phyloP scores from a whole-genome alignment of 2,329 filamentous ascomycete species.

The Coniochaeta sp. region DNA sequence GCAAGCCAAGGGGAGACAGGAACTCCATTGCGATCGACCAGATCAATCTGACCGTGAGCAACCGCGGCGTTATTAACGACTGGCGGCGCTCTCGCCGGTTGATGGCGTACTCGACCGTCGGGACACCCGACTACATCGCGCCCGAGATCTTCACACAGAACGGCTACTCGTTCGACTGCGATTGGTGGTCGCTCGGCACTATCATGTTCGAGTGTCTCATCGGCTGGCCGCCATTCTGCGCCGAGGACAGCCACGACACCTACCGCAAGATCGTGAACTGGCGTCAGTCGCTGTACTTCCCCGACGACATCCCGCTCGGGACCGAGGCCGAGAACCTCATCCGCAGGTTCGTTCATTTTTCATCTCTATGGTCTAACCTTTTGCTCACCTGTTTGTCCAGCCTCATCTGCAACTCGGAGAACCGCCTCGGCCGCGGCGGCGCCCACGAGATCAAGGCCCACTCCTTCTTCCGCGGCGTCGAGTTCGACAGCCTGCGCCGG shows the following conservation, averaged over 20 bases:
- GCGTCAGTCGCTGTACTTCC: conserved; percentile 92
- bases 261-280: conserved; percentile 99
- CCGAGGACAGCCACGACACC: conserved; percentile 93
- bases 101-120: conserved; percentile 97
- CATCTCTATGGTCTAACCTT: neutral
- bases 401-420: conserved; percentile 88
- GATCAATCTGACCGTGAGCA: conserved; percentile 96
- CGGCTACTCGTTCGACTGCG: conserved; percentile 93
- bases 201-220: conserved; percentile 99
- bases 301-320: conserved; percentile 85
- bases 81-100: conserved; percentile 93
- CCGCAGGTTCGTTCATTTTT: conserved; percentile 54
- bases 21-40: conserved; percentile 95
- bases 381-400: conserved; percentile 36
- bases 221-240: conserved; percentile 98
- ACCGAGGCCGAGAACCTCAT: conserved; percentile 88
- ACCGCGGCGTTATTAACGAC: conserved; percentile 96
- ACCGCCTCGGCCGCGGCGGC: conserved; percentile 80
- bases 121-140: conserved; percentile 96
- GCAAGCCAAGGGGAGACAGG: conserved; percentile 70
- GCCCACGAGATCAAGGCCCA: conserved; percentile 91
- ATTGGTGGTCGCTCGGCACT: conserved; percentile 98
- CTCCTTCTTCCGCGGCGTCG: conserved; percentile 92
- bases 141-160: conserved; percentile 97
- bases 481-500: conserved; percentile 85